Percentiles rank a stretch among this genome's conserved stretches.
Evolutionary conservation across 1,284 basidiomycete genomes (phyloP).

Genomic region (Golubevia pallescens): DNA sequence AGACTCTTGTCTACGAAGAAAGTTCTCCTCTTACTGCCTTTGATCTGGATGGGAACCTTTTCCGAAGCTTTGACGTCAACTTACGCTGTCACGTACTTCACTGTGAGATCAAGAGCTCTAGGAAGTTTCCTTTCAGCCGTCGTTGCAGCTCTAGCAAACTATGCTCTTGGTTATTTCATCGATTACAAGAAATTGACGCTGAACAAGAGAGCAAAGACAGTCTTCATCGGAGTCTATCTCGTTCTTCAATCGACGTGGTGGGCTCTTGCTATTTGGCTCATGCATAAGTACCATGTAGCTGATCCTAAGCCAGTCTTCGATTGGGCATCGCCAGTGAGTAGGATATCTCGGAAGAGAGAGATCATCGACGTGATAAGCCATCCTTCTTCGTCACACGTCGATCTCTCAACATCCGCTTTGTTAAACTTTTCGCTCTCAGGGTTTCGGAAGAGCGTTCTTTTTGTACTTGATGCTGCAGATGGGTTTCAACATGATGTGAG

Average conservation of each 20-base stretch:
- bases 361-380: not conserved
- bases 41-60: slow-evolving; percentile 56
- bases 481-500: slow-evolving; percentile 40
- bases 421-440: slow-evolving; percentile 17
- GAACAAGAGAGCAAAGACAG: slow-evolving; percentile 32
- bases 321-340: not conserved
- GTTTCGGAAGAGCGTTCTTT: slow-evolving; percentile 33
- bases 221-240: slow-evolving; percentile 30
- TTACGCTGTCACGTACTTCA: slow-evolving; percentile 43
- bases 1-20: slow-evolving; percentile 22
- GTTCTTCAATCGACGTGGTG: slow-evolving; percentile 36
- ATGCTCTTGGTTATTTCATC: slow-evolving; percentile 40
- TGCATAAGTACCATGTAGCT: slow-evolving; percentile 9
- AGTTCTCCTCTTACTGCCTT: slow-evolving; percentile 37
- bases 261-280: slow-evolving; percentile 43
- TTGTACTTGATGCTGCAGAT: slow-evolving; percentile 49
- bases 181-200: slow-evolving; percentile 32
- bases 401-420: not conserved
- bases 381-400: no score
- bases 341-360: not conserved
- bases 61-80: slow-evolving; percentile 47
- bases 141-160: slow-evolving; percentile 31
- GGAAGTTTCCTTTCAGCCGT: slow-evolving; percentile 45
- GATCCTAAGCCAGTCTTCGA: slow-evolving; percentile 26
- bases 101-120: slow-evolving; percentile 48